Evolutionary conservation across 2,329 filamentous ascomycete genomes (phyloP).

Genomic region (Lizonia empirigonia): DNA sequence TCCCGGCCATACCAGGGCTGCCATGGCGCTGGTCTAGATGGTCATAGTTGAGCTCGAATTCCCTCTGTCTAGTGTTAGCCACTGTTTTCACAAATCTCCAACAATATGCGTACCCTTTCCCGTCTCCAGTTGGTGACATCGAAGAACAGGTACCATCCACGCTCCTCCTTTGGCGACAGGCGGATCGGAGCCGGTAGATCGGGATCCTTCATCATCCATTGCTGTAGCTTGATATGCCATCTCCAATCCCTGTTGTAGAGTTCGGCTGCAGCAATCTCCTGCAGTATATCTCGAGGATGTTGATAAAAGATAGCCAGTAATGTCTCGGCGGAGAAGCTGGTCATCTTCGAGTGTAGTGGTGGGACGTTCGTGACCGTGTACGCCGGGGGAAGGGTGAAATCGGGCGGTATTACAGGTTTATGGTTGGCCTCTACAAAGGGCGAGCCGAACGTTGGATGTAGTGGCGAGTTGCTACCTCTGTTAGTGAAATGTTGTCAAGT

Average conservation of each 20-base stretch:
- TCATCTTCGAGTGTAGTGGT: conserved; percentile 62
- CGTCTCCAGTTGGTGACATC: conserved; percentile 59
- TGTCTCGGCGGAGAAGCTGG: conserved; percentile 67
- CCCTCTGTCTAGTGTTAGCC: conserved; percentile 48
- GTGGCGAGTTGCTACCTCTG: conserved; percentile 53
- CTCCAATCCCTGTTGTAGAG: conserved; percentile 61
- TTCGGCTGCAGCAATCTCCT: conserved; percentile 69
- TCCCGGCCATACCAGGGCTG: conserved; percentile 38
- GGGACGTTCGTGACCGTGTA: conserved; percentile 72
- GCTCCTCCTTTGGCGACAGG: conserved; percentile 55
- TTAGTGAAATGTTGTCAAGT: conserved; percentile 22
- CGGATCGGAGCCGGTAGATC: conserved; percentile 52
- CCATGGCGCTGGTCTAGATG: conserved; percentile 55
- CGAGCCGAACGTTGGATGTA: conserved; percentile 68
- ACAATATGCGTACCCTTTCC: conserved; percentile 50
- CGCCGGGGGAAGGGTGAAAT: conserved; percentile 66
- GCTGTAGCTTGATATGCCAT: conserved; percentile 59
- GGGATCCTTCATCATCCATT: conserved; percentile 62
- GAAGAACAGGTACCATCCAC: conserved; percentile 61
- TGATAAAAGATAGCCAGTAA: conserved; percentile 74
- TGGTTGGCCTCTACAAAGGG: conserved; percentile 65
- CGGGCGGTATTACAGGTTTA: conserved; percentile 63
- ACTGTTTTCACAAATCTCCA: neutral
- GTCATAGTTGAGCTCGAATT: conserved; percentile 60
- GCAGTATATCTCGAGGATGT: conserved; percentile 67